Evolutionary conservation across 371 early-diverging fungal species (phyloP).

Genomic region (Synchytrium microbalum): DNA sequence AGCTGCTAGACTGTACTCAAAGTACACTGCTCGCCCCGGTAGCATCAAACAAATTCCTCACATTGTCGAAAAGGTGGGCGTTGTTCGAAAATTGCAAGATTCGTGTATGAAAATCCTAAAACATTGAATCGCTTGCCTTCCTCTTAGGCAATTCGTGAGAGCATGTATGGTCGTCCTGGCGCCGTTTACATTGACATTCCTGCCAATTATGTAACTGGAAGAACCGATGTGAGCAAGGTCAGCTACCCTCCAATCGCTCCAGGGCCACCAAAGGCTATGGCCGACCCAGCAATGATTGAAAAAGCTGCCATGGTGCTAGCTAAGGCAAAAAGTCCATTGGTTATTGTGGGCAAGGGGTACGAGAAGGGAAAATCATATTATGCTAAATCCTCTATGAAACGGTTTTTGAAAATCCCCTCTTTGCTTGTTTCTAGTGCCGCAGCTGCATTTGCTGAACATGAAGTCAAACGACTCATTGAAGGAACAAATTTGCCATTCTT

Average conservation of each 20-base stretch:
- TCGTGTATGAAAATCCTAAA: no score
- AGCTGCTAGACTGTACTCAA: conserved; percentile 55
- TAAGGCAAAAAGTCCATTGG: conserved; percentile 52
- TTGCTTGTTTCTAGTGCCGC: conserved; percentile 36
- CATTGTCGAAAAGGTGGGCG: conserved; percentile 51
- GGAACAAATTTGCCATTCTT: conserved; percentile 56
- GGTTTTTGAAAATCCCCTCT: neutral
- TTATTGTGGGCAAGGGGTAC: conserved; percentile 71
- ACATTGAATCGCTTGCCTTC: no score
- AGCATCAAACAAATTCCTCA: conserved; percentile 46
- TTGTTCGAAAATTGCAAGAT: no score
- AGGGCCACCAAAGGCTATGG: conserved; percentile 33
- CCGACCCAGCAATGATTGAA: conserved; percentile 32
- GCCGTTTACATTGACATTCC: conserved; percentile 69
- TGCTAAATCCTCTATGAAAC: neutral
- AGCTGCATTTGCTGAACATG: conserved; percentile 59
- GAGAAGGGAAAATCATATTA: conserved; percentile 9
- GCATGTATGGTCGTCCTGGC: conserved; percentile 45
- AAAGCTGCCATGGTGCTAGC: conserved; percentile 26
- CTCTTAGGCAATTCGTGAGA: neutral
- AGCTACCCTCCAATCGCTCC: conserved; percentile 18
- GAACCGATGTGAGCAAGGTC: conserved; percentile 19
- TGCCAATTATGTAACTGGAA: conserved; percentile 51
- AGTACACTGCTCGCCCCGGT: conserved; percentile 52
- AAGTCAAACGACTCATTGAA: conserved; percentile 48